Base-by-base conservation (phyloP, 2,329 filamentous ascomycete genomes). In the Colletotrichum sp. region DNA sequence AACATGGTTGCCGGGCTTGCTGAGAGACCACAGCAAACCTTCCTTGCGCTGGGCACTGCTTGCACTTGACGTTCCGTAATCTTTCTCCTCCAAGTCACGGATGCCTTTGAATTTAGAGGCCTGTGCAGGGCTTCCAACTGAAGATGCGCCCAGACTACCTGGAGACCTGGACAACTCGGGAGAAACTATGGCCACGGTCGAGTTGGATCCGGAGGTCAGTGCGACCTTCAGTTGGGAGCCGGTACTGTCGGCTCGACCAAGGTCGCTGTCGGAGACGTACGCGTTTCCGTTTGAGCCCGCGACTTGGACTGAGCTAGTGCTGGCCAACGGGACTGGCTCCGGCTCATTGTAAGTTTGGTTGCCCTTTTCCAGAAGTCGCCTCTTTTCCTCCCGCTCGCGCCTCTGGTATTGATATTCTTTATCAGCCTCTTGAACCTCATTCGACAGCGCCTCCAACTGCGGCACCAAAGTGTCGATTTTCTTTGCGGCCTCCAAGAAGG, bases 381-480 rank as follows among this genome's bases (percentile, higher is more conserved):
- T 91, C 86, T 99, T 98, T 85, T 99, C 97, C 83, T 99, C 97
- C 55, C 97, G 91, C 83, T 99, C 97, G n/a, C 95, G 95, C 68
- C 96, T 91, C 82, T 98, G 95, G 75, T 99, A 95, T 81, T 98
- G 96, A 82, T 97, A 99, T 82, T 99, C 96, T 84, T 99, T 98
- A 83, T 99, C 96, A 28, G 96, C 96, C 80, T 97, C 94, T 77
- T 93, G 92, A n/a, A 99, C 97, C 84, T 99, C 96, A 69, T 91
- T 91, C 52, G 94, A 95, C 36, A 99, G 87, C 3, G 96, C 96
- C 79, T 99, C 95, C 3, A 99, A 89, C 81, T 98, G 95, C 1
- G 97, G 97, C 22, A 98, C 88, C 85, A 98, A 92, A 26, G 90
- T 92, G 78, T 98, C 96, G 66, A 99, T 93, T 84, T 94, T 98